Percentiles rank a stretch among this genome's conserved stretches.
Conservation (phyloP, 139 green algal species). For the Coccomyxa sp. region DNA sequence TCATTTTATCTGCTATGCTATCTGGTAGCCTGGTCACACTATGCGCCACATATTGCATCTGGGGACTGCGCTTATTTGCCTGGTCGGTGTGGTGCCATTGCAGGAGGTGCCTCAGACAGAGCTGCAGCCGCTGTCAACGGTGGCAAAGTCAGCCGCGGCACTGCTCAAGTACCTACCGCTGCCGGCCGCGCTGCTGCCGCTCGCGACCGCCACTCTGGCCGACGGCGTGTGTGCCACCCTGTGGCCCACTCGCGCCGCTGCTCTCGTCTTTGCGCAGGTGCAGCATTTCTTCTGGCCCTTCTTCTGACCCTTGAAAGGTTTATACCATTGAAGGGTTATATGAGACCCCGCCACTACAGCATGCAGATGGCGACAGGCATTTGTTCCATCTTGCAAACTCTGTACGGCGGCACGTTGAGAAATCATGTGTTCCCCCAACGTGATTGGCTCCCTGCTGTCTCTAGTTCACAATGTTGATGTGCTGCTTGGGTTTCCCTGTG, state of each 20-base stretch:
- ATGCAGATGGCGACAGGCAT: too few species aligned
- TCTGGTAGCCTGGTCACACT: neutral
- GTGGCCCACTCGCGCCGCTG: slow-evolving; percentile 68
- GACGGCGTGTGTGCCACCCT: slow-evolving; percentile 25
- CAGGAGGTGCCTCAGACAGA: slow-evolving; percentile 65
- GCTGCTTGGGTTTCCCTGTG: neutral
- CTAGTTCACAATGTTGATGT: too few species aligned
- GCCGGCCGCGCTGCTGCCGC: slow-evolving; percentile 10
- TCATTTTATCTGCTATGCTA: too few species aligned
- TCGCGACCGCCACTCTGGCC: slow-evolving; percentile 21
- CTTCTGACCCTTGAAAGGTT: too few species aligned
- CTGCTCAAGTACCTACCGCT: slow-evolving; percentile 68
- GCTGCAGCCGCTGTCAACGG: slow-evolving; percentile 58
- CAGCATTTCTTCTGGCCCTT: neutral
- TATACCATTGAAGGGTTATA: too few species aligned
- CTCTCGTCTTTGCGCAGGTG: slow-evolving; percentile 57
- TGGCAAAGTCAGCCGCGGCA: slow-evolving; percentile 43
- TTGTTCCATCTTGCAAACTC: too few species aligned
- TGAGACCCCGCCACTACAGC: too few species aligned
- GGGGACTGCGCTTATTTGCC: neutral
- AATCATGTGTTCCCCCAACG: too few species aligned
- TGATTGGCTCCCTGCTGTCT: too few species aligned
- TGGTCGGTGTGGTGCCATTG: neutral
- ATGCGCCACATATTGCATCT: neutral
- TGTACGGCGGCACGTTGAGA: too few species aligned